These are phyloP conservation scores for Candida lessepsii DNA, from an alignment of 805 yeast genomes.

Conservation along the genomic window DNA sequence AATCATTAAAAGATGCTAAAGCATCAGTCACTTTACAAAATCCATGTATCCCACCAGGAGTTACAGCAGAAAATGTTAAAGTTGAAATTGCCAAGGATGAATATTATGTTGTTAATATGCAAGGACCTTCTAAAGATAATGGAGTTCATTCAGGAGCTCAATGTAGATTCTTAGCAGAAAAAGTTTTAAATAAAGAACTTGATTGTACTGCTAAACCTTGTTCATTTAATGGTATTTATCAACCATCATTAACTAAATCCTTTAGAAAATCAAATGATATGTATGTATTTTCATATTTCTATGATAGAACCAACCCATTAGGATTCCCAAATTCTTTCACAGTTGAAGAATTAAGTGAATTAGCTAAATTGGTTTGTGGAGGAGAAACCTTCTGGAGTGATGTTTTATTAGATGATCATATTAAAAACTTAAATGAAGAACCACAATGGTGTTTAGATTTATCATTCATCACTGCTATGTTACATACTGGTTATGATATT, in stretches of 20 bases:
- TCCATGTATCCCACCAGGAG: slow-evolving; percentile 88
- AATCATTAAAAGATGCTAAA: slow-evolving; percentile 26
- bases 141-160: slow-evolving; percentile 59
- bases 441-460: slow-evolving; percentile 95
- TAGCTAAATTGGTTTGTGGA: slow-evolving; percentile 80
- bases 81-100: slow-evolving; percentile 52
- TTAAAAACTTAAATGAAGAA: slow-evolving; percentile 65
- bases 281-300: slow-evolving; percentile 90
- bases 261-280: slow-evolving; percentile 74
- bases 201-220: slow-evolving; percentile 79
- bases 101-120: slow-evolving; percentile 55
- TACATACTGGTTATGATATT: slow-evolving; percentile 96
- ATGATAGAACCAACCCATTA: slow-evolving; percentile 89
- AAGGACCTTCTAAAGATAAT: slow-evolving; percentile 51
- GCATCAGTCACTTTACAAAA: slow-evolving; percentile 53
- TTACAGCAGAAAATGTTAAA: slow-evolving; percentile 53
- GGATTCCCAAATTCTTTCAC: slow-evolving; percentile 94
- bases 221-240: slow-evolving; percentile 96
- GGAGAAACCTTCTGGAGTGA: slow-evolving; percentile 78
- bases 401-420: slow-evolving; percentile 63
- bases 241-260: slow-evolving; percentile 81
- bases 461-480: slow-evolving; percentile 82
- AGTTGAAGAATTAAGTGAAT: slow-evolving; percentile 74
- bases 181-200: slow-evolving; percentile 76
- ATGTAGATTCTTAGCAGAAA: slow-evolving; percentile 83